Percentiles rank a stretch among this genome's conserved stretches.
These are phyloP conservation scores for Irpex sp. DNA, from an alignment of 1,284 basidiomycete species.

Conservation along the genomic window DNA sequence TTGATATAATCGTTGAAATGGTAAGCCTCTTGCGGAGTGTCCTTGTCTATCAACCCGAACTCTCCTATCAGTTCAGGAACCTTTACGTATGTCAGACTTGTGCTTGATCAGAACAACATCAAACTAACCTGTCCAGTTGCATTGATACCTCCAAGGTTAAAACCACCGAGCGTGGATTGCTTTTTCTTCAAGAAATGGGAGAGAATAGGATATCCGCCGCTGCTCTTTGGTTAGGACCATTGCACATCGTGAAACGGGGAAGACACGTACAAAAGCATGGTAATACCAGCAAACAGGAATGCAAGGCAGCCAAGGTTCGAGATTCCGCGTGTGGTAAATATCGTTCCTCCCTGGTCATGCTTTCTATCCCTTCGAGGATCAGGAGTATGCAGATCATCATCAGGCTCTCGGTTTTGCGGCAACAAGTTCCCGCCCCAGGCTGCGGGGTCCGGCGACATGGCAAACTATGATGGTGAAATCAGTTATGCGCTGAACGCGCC, in stretches of 20 bases:
- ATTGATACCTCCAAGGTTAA: constrained; percentile 73
- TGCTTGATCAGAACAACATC: not conserved
- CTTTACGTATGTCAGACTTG: constrained; percentile 1
- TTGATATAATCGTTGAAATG: constrained; percentile 27
- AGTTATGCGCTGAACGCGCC: not conserved
- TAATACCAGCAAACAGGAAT: constrained; percentile 55
- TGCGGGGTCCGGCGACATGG: constrained; percentile 66
- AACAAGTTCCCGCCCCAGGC: constrained; percentile 64
- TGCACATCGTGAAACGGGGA: not conserved
- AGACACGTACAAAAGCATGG: constrained; percentile 65
- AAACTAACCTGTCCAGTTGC: constrained; percentile 62
- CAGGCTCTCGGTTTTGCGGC: constrained; percentile 52
- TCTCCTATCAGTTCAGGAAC: constrained; percentile 27
- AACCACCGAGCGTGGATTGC: constrained; percentile 39
- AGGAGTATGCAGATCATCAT: constrained; percentile 73
- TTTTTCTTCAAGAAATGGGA: constrained; percentile 40
- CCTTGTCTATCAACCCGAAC: constrained; percentile 68
- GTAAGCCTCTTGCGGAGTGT: constrained; percentile 46
- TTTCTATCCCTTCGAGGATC: constrained; percentile 69
- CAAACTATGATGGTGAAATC: constrained; percentile 46
- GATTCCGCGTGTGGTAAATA: constrained; percentile 72
- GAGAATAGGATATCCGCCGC: constrained; percentile 49
- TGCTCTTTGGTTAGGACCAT: not conserved
- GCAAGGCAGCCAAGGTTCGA: constrained; percentile 76
- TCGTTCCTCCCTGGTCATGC: constrained; percentile 53